Evolutionary conservation across 129 eudicot species (phyloP).

Genomic region (Logfia minima): DNA sequence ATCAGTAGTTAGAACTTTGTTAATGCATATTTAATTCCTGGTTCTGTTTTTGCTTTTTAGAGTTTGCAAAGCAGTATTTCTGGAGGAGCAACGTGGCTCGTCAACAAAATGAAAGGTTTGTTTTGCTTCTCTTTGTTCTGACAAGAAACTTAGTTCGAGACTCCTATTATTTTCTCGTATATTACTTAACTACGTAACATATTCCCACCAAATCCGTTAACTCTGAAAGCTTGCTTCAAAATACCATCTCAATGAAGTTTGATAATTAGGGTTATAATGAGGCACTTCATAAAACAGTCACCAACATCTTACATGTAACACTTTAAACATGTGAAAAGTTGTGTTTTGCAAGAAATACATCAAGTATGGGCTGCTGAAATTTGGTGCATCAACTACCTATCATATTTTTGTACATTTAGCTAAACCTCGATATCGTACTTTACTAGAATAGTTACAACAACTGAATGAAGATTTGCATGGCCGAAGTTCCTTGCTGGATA

Average conservation of each 20-base stretch:
- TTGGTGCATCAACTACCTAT: not conserved
- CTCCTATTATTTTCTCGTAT: not conserved
- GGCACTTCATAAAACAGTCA: not conserved
- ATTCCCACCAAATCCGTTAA: not conserved
- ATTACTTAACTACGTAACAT: not conserved
- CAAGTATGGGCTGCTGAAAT: not conserved
- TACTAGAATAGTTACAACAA: not conserved
- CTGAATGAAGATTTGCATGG: not conserved
- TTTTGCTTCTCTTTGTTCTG: slow-evolving; percentile 16
- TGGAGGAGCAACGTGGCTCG: slow-evolving; percentile 78
- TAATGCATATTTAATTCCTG: not conserved
- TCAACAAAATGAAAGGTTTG: slow-evolving; percentile 81
- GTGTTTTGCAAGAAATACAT: not conserved
- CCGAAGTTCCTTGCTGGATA: not conserved
- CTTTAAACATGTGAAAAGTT: not conserved
- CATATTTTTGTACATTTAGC: not conserved
- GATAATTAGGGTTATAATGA: not conserved
- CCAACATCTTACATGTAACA: not conserved
- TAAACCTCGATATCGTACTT: not conserved
- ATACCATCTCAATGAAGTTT: not conserved
- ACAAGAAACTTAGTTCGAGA: slow-evolving; percentile 4
- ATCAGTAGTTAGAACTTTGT: not conserved
- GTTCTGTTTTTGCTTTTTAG: slow-evolving; percentile 34
- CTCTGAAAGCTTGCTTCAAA: no score
- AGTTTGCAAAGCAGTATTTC: slow-evolving; percentile 71